Evolutionary conservation across 1,284 basidiomycete genomes (phyloP).

Genomic region (Sanghuangporus sanghuang): DNA sequence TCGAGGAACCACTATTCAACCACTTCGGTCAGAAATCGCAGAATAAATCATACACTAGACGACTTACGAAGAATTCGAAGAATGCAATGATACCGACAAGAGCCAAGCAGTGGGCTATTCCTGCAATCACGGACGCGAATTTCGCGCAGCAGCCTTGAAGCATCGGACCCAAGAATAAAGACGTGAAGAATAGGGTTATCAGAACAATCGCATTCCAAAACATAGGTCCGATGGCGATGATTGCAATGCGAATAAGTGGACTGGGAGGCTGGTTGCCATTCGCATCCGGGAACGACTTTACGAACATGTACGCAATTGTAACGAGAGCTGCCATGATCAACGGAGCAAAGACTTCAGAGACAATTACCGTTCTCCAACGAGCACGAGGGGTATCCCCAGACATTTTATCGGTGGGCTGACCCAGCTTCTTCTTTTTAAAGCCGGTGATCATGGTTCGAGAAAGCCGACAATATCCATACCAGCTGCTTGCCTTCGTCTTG

Average conservation of each 20-base stretch:
- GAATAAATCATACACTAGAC: not conserved
- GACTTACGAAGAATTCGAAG: constrained; percentile 91
- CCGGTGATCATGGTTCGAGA: constrained; percentile 95
- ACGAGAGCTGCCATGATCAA: constrained; percentile 75
- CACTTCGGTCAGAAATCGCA: constrained; percentile 19
- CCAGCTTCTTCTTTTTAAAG: constrained; percentile 97
- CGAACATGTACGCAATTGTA: constrained; percentile 85
- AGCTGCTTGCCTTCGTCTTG: constrained; percentile 90
- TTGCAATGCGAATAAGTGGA: constrained; percentile 84
- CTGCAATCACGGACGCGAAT: constrained; percentile 90
- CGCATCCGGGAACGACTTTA: constrained; percentile 77
- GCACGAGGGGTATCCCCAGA: constrained; percentile 89
- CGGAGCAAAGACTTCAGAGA: constrained; percentile 85
- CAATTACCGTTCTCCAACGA: constrained; percentile 78
- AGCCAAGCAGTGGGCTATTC: constrained; percentile 75
- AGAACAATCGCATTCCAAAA: constrained; percentile 94
- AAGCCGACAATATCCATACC: constrained; percentile 96
- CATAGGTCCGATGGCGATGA: constrained; percentile 91
- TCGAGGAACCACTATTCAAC: constrained; percentile 86
- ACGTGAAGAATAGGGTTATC: constrained; percentile 83
- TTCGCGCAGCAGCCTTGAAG: constrained; percentile 76
- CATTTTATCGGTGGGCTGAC: constrained; percentile 92
- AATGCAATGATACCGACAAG: constrained; percentile 82
- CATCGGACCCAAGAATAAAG: constrained; percentile 89
- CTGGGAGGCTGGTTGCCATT: constrained; percentile 64